Base-by-base conservation (phyloP, 495 filamentous ascomycete species). In the Aspergillus ellipticus region DNA sequence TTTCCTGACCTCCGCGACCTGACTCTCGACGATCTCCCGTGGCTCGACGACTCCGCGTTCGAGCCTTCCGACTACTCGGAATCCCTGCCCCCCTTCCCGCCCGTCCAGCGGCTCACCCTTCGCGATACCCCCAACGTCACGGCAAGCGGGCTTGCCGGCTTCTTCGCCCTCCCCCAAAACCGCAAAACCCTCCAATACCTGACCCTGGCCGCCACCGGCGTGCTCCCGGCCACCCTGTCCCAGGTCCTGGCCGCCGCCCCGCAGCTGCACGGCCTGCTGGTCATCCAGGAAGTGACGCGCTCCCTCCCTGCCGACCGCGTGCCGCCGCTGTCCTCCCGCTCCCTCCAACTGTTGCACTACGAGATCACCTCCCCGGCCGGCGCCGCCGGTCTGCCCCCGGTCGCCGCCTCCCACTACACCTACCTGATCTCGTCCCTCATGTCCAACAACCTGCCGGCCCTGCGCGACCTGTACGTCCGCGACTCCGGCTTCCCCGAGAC, bases 401-500 rank as follows among this genome's bases (percentile, higher is more conserved):
- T 85, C 7, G 79, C 83, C 0, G 71, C 77, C 4, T 86, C 84
- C 49, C 95, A 96, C 75, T 96, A 98, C 67, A 75, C 78, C 42
- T 96, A 96, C 74, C 82, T 98, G n/a, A 81, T 91, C 20, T 79
- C 80, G 35, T 94, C 89, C 6, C 78, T 98, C 29, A 82, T 90
- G 59, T 79, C 82, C n/a, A 84, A 86, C 54, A 77, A 80, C 15
- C 79, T 98, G 0, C 89, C 92, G 9, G 77, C 80, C 11, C 81
- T 98, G 1, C 75, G 72, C 6, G 78, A 84, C 17, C 78, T 97
- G 22, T 97, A 95, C 69, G 94, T 96, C 39, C 88, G 89, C 9
- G 91, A 96, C 61, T 75, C 85, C 9, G 71, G 80, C 53, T 96
- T 97, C 66, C 83, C 89, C 20, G 89, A 95, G 37, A 73, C 74